Evolutionary conservation across 768 basidiomycete genomes (phyloP).

Genomic region (Phanerodontia chrysosporium): DNA sequence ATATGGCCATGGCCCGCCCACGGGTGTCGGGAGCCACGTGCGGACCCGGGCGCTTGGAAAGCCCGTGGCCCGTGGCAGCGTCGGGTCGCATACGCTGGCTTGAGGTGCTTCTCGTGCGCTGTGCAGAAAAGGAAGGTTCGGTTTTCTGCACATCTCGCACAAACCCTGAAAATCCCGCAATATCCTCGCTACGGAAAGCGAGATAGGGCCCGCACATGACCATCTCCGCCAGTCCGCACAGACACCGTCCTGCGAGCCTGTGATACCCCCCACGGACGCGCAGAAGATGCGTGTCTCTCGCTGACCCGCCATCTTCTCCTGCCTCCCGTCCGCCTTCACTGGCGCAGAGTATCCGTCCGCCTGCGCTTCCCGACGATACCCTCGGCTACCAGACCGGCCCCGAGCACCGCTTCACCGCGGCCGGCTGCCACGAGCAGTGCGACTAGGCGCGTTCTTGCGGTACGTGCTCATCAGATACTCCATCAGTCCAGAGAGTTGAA

Average conservation of each 20-base stretch:
- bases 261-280: not conserved
- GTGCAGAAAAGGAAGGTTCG: not conserved
- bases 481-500: not conserved
- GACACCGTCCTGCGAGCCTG: slow-evolving; percentile 5
- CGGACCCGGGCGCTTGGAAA: no score
- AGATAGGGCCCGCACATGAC: slow-evolving; percentile 7
- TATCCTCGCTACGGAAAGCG: not conserved
- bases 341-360: not conserved
- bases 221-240: slow-evolving; percentile 2
- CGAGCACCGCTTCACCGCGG: not conserved
- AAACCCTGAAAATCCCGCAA: not conserved
- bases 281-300: not conserved
- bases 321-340: slow-evolving; percentile 26
- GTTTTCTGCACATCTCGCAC: not conserved
- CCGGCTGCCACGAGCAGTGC: not conserved
- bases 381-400: not conserved
- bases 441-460: not conserved
- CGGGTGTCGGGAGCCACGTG: no score
- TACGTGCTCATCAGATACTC: slow-evolving; percentile 1
- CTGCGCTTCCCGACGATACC: not conserved
- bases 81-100: no score
- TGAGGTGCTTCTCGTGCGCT: not conserved
- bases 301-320: slow-evolving; percentile 29
- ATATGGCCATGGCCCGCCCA: no score
- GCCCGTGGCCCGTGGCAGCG: no score